Base-by-base conservation (phyloP, 371 early-diverging fungal species). In the Chytridium lagenaria region DNA sequence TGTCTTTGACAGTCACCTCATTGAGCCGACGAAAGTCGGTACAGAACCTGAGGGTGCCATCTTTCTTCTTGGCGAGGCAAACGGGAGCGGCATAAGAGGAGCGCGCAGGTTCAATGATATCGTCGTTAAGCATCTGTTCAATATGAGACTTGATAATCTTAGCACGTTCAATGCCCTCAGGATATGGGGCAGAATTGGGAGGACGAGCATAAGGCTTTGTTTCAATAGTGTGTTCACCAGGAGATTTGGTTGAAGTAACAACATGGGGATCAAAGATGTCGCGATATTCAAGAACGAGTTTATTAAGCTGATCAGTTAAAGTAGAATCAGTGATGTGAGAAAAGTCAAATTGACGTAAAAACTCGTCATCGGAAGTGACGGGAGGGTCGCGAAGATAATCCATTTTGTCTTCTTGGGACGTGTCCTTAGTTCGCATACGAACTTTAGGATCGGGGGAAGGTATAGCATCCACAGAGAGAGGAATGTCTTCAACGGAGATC, bases 41-140 rank as follows among this genome's bases (percentile, higher is more conserved):
- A 63, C 85, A 86, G 59, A 86, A 22, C 0, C 84, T 78, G 34
- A 87, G 15, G 1, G 68, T n/a, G 2, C 89, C 88, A 39, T 86
- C 83, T 50, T 88, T 87, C 74, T 90, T 87, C 3, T 75, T 70
- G 0, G 86, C 89, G 76, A 90, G 89, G 2, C 89, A 64, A 1
- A 88, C 78, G 10, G 90, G 89, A 7, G 87, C 80, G 0, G 86
- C 90, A 64, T 73, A 79, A 0, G 88, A 85, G 0, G 86, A 86
- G 26, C 67, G 69, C 0, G 85, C 84, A 0, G 77, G 79, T 10
- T 63, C 33, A 28, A 79, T 79, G 28, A 59, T 26, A 34, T 38
- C 31, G 36, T 67, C 44, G 12, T 67, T 59, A 2, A 73, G 37
- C 74, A 68, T 72, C 12, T 66, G 33, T 19, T 52, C 37, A 59